A percentile compares a stretch with the other conserved stretches of the same genome.
These are phyloP conservation scores for Tillandsia fasciculata DNA, from an alignment of 176 grass and related monocot genomes.

Conservation along the genomic window DNA sequence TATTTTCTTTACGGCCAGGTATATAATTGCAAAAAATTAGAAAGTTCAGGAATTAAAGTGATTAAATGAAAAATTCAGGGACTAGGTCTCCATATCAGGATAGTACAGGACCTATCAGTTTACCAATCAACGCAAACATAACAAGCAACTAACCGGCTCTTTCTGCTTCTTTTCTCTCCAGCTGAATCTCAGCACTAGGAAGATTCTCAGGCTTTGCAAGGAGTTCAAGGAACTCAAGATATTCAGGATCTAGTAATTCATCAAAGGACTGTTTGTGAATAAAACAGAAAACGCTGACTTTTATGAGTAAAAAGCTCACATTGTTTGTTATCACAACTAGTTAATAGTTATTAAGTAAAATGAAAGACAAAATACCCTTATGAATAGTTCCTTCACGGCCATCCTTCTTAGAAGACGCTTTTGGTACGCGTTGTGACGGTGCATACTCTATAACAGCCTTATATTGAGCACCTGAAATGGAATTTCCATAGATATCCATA, in stretches of 20 bases:
- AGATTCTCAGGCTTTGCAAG: slow-evolving; percentile 22
- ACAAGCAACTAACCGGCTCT: slow-evolving; percentile 15
- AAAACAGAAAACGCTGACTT: neutral
- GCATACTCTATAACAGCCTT: slow-evolving; percentile 26
- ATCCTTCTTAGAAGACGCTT: slow-evolving; percentile 21
- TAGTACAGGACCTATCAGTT: too few relatives aligned
- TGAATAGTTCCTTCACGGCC: slow-evolving; percentile 14
- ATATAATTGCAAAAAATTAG: too few relatives aligned
- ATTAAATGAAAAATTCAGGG: neutral
- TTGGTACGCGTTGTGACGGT: slow-evolving; percentile 16
- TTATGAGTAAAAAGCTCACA: neutral
- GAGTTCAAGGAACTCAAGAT: slow-evolving; percentile 23
- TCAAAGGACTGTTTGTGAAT: slow-evolving; percentile 3
- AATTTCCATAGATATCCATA: slow-evolving; percentile 1
- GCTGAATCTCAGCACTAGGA: slow-evolving; percentile 29
- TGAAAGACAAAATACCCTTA: slow-evolving; percentile 11
- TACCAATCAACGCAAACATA: neutral
- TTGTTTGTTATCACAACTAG: neutral
- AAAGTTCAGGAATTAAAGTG: too few relatives aligned
- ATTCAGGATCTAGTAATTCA: slow-evolving; percentile 18
- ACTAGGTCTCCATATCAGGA: too few relatives aligned
- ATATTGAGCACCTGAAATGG: slow-evolving; percentile 18
- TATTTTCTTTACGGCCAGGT: too few relatives aligned
- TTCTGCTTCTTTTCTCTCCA: slow-evolving; percentile 32
- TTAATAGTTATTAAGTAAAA: neutral